These are phyloP conservation scores for Agrocybe chaxingu DNA, from an alignment of 768 basidiomycete species.

Conservation along the genomic window DNA sequence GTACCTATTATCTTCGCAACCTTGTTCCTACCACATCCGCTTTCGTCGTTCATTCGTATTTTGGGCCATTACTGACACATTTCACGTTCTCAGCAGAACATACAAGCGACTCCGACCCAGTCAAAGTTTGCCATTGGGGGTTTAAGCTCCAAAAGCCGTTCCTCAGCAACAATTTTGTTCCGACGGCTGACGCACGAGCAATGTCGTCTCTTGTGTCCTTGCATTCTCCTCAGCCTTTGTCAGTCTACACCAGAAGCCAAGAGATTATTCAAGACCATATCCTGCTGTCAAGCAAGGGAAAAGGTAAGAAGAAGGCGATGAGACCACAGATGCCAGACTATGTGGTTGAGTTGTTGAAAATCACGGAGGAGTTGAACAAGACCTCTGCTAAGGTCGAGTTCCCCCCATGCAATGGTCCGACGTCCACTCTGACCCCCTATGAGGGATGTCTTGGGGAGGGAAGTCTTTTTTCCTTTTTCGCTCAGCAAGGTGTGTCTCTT, in stretches of 20 bases:
- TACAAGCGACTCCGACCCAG: constrained; percentile 63
- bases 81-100: constrained; percentile 33
- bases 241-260: constrained; percentile 80
- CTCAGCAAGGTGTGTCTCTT: too few relatives aligned
- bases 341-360: too few relatives aligned
- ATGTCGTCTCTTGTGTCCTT: not conserved
- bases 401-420: too few relatives aligned
- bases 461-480: too few relatives aligned
- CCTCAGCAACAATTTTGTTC: constrained; percentile 59
- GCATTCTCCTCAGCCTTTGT: not conserved
- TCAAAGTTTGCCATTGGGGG: constrained; percentile 84
- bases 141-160: constrained; percentile 89
- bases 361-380: too few relatives aligned
- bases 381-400: too few relatives aligned
- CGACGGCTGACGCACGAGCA: constrained; percentile 59
- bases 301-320: too few relatives aligned
- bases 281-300: too few relatives aligned
- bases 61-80: not conserved
- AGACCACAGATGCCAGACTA: too few relatives aligned
- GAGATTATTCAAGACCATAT: constrained; percentile 65
- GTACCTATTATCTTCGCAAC: not conserved
- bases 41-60: not conserved
- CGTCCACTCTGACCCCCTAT: too few relatives aligned
- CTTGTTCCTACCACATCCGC: not conserved
- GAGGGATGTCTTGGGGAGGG: too few relatives aligned